Conservation (phyloP, 2,329 filamentous ascomycete species). For the Colletotrichum somersetense region DNA sequence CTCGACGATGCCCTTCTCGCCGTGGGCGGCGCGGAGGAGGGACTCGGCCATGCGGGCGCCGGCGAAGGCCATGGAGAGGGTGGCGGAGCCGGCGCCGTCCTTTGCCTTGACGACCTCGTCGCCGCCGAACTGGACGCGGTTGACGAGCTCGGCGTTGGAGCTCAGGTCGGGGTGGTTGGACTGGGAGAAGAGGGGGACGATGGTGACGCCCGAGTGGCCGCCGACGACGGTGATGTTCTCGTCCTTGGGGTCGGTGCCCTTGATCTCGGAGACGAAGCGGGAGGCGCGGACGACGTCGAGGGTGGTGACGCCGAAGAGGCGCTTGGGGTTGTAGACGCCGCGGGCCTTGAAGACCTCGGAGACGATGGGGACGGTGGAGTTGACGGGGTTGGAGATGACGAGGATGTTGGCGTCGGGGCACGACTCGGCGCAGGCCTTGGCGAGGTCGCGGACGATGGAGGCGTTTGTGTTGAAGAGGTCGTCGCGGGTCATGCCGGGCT, state of each 20-base stretch:
- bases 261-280: conserved; percentile 96
- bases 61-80: conserved; percentile 98
- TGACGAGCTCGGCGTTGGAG: conserved; percentile 83
- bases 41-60: conserved; percentile 88
- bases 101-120: conserved; percentile 99
- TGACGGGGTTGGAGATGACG: conserved; percentile 99
- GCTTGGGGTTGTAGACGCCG: conserved; percentile 99
- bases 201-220: conserved; percentile 98
- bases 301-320: conserved; percentile 98
- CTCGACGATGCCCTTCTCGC: conserved; percentile 95
- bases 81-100: conserved; percentile 96
- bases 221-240: conserved; percentile 97
- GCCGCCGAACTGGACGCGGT: conserved; percentile 98
- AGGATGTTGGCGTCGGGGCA: conserved; percentile 94
- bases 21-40: conserved; percentile 90
- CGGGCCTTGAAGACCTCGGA: conserved; percentile 96
- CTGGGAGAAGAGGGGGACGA: conserved; percentile 97
- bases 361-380: conserved; percentile 98
- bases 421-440: conserved; percentile 91
- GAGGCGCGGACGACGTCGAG: conserved; percentile 98
- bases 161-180: conserved; percentile 86
- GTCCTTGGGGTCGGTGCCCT: conserved; percentile 88
- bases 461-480: conserved; percentile 99
- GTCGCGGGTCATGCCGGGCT: conserved; percentile 99
- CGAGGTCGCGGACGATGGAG: conserved; percentile 97